phyloP scores from a whole-genome alignment of 495 filamentous ascomycete genomes.

The Xylaria grammica region DNA sequence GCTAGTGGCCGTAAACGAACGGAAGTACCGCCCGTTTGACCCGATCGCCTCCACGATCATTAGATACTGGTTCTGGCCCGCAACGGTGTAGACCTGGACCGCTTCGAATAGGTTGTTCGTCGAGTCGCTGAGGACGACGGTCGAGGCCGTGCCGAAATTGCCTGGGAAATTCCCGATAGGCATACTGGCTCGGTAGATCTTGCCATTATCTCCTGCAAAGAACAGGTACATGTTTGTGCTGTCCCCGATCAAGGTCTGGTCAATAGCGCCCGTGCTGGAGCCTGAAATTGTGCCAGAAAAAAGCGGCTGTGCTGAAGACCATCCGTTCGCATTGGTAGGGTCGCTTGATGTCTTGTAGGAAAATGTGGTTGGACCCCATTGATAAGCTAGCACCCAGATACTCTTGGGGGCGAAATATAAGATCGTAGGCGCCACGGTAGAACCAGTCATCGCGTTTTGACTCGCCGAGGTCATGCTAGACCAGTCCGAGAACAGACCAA shows the following conservation, averaged over 20 bases:
- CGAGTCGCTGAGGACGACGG: constrained; percentile 56
- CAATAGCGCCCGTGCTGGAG: constrained; percentile 58
- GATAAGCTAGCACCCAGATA: constrained; percentile 65
- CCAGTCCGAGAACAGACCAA: constrained; percentile 61
- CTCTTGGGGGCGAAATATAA: constrained; percentile 66
- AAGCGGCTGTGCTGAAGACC: constrained; percentile 58
- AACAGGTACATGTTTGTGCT: constrained; percentile 64
- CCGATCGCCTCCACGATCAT: constrained; percentile 71
- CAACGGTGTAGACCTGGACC: constrained; percentile 66
- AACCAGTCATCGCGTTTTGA: constrained; percentile 54
- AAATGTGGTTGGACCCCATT: constrained; percentile 65
- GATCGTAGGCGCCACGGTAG: constrained; percentile 64
- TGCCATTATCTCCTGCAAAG: constrained; percentile 69
- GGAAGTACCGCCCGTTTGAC: constrained; percentile 64
- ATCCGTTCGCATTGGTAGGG: constrained; percentile 60
- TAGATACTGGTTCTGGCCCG: constrained; percentile 57
- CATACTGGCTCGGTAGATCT: constrained; percentile 66
- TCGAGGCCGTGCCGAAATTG: constrained; percentile 56
- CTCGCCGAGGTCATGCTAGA: constrained; percentile 56
- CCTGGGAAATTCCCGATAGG: constrained; percentile 63
- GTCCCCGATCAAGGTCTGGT: constrained; percentile 67
- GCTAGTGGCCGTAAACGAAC: constrained; percentile 62
- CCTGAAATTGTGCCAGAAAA: constrained; percentile 59
- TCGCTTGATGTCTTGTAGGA: constrained; percentile 63
- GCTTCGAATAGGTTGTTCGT: constrained; percentile 66